These are phyloP conservation scores for Raddia guianensis DNA, from an alignment of 176 grass and related monocot species.

Conservation along the genomic window DNA sequence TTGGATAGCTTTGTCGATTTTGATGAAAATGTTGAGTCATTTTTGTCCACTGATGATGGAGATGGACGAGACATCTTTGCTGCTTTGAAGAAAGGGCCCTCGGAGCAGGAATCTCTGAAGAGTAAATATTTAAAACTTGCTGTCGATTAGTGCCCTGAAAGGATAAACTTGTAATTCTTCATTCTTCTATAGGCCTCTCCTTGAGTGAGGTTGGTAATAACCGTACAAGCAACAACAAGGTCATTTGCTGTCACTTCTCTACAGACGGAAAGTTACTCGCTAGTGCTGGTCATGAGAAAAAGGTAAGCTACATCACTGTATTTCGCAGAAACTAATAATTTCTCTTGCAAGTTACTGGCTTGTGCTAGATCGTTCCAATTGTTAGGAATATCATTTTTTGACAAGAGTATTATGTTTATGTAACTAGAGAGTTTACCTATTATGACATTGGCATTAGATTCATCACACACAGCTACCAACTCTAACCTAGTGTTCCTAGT, in stretches of 20 bases:
- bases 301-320: constrained; percentile 52
- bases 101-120: constrained; percentile 74
- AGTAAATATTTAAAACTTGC: constrained; percentile 50
- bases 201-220: constrained; percentile 68
- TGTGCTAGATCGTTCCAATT: constrained; percentile 9
- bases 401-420: neutral
- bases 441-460: neutral
- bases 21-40: constrained; percentile 94
- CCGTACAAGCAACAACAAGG: constrained; percentile 68
- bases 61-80: constrained; percentile 86
- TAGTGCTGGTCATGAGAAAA: constrained; percentile 85
- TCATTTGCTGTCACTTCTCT: constrained; percentile 83
- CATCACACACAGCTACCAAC: constrained; percentile 9
- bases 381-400: neutral
- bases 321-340: neutral
- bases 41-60: constrained; percentile 88
- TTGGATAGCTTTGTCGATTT: constrained; percentile 90
- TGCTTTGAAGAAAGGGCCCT: constrained; percentile 79
- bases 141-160: constrained; percentile 24
- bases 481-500: constrained; percentile 13
- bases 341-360: constrained; percentile 17
- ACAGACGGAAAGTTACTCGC: constrained; percentile 78
- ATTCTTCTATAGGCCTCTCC: constrained; percentile 65
- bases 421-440: constrained; percentile 11
- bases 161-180: constrained; percentile 17